Evolutionary conservation across 768 basidiomycete genomes (phyloP), one percentile per base, ranked within the genome.

Genomic region (Cystofilobasidium macerans): DNA sequence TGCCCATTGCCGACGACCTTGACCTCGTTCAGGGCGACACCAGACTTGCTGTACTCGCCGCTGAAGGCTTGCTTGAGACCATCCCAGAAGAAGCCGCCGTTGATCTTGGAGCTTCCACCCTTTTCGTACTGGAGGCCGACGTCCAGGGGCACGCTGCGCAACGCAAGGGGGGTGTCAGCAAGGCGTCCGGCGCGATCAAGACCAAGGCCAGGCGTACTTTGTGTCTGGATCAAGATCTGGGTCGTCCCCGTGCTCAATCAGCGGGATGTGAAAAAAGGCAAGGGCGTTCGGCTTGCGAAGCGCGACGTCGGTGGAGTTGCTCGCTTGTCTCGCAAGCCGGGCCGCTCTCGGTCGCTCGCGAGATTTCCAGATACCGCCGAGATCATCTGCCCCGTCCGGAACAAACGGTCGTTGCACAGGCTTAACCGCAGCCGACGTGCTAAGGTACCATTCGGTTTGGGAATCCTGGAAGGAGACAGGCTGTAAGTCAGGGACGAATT

Each of bases 241-340:
- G 0, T 61, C 9, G 35, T 30, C 56, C 26, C 22, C 58, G 33
- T 30, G 57, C 4, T 79, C 85, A 26, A 73, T 89, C 86, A 97
- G 73, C 60, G 94, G 94, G 56, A 99, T 98, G 71, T 98, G 94
- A 84, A 95, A 97, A 78, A 94, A 95, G 87, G 90, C 88, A 70
- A 98, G 75, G 0, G 90, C 94, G 72, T 97, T 97, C 1, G 94
- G 94, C 75, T 95, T 98, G 5, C 88, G 89, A 3, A 92, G 79
- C 63, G 79, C 80, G 28, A 70, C 72, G 6, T 69, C 69, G 16
- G 36, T 42, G 30, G 42, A 47, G 35, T 22, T 24, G 30, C 26
- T 38, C n/a, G 28, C 26, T 32, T 61, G 40, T 24, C 22, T 43
- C 9, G 12, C 9, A 13, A 61, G 61, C n/a, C 43, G 20, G 14